phyloP scores from a whole-genome alignment of 352 stramenopile species.

The Phytopythium aichiense region DNA sequence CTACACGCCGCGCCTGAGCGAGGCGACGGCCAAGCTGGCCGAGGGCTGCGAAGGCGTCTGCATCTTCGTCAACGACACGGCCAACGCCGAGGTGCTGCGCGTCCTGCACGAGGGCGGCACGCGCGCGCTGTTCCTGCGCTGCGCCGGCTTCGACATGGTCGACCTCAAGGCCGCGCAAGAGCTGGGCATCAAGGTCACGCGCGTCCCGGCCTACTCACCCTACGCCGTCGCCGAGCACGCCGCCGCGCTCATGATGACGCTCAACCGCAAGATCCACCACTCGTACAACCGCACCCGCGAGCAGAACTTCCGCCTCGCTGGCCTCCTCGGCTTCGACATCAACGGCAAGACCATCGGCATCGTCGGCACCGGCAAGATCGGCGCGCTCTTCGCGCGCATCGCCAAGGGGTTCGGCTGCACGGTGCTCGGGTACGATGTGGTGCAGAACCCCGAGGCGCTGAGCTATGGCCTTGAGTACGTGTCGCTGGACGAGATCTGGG shows the following conservation, averaged over 20 bases:
- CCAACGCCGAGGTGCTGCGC: constrained; percentile 51
- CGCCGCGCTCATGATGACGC: constrained; percentile 61
- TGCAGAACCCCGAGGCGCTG: constrained; percentile 44
- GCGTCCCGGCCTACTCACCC: constrained; percentile 63
- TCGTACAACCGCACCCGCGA: constrained; percentile 52
- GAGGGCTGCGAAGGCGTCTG: constrained; percentile 56
- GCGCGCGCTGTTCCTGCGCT: constrained; percentile 59
- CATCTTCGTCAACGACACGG: constrained; percentile 87
- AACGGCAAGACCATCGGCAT: constrained; percentile 73
- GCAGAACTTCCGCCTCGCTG: constrained; percentile 54
- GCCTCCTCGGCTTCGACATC: constrained; percentile 54
- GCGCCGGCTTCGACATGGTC: constrained; percentile 69
- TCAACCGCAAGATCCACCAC: constrained; percentile 62
- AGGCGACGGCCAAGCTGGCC: constrained; percentile 44
- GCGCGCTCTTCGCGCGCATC: constrained; percentile 49
- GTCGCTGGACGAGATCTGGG: constrained; percentile 57
- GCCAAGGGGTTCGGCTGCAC: constrained; percentile 33
- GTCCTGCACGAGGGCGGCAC: constrained; percentile 38
- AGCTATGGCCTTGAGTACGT: constrained; percentile 45
- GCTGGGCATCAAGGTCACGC: constrained; percentile 42
- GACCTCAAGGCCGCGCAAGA: constrained; percentile 45
- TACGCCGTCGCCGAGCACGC: constrained; percentile 82
- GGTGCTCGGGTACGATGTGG: constrained; percentile 65
- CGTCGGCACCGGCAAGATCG: constrained; percentile 48
- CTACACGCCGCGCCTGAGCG: constrained; percentile 47